Evolutionary conservation across 805 yeast species (phyloP), one percentile per base, ranked within the genome.

Genomic region (Pichia insulana): DNA sequence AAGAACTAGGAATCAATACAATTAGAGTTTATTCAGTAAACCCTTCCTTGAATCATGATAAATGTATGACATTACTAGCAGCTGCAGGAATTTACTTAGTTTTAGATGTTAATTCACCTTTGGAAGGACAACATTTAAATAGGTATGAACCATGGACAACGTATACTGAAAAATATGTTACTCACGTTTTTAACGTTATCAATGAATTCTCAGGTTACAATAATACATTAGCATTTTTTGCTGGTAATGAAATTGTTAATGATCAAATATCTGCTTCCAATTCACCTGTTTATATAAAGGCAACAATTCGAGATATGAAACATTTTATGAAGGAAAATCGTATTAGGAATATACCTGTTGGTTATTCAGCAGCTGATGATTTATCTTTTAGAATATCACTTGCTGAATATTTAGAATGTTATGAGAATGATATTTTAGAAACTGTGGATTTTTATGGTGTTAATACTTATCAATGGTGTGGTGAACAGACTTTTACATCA

Each of bases 331-430:
- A 64, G 8, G 53, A 58, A 22, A 75, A 85, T 53, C 62, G 78
- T 3, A 72, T 77, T 2, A 71, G 98, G 42, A 54, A 55, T 12
- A 74, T 90, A 15, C 97, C 97, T 0, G 85, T 90, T 30, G 97
- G 97, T 0, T 90, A 90, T 59, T 87, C 97, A 0, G 97, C 97
- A 0, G 97, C 97, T 1, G 97, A 90, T 63, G 97, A 89, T 55
- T 69, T 89, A 46, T 63, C 70, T 40, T 89, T 75, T 61, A 70
- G 97, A 53, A 73, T 75, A 8, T 73, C 96, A 0, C 69, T 89
- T 37, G 82, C 96, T 0, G 72, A 77, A 44, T 90, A 84, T 57
- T 70, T 90, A 43, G 90, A 82, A 53, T 89, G 97, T 54, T 73
- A 78, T 19, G 78, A 75, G 17, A 69, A 69, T 2, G 61, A 63